Percentiles rank a stretch among this genome's conserved stretches.
Conservation (phyloP, 139 green algal species). For the Chlamydomonas schloesseri region DNA sequence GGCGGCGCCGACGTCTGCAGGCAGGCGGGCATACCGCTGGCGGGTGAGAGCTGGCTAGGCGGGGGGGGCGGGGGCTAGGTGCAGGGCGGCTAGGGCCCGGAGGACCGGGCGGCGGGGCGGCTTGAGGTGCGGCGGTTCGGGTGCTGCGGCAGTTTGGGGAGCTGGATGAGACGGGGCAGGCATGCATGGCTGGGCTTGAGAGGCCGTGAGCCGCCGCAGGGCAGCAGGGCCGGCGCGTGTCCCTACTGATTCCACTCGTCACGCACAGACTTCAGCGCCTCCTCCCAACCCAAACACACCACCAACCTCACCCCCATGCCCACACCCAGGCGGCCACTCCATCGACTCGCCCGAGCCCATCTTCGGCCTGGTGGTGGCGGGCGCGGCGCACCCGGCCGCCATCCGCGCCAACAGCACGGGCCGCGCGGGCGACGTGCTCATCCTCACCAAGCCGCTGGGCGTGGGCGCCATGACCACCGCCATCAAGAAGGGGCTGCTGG, state of each 20-base stretch:
- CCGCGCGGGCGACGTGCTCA: conserved; percentile 40
- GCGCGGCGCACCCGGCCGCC: conserved; percentile 37
- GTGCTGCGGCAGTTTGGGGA: not conserved
- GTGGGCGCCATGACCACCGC: conserved; percentile 57
- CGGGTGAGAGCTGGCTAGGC: conserved; percentile 1
- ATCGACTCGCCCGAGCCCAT: conserved; percentile 59
- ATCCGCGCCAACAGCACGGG: conserved; percentile 47
- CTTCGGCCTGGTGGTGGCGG: conserved; percentile 56
- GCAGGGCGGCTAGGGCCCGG: not conserved
- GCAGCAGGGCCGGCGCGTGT: too few species aligned
- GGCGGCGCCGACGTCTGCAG: conserved; percentile 51
- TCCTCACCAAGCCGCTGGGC: conserved; percentile 64
- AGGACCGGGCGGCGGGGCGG: too few species aligned
- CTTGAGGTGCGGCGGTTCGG: not conserved
- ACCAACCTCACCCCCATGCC: not conserved
- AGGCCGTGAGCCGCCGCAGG: too few species aligned
- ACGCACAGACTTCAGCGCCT: too few species aligned
- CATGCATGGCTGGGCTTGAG: too few species aligned
- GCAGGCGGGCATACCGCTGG: conserved; percentile 50
- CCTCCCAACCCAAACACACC: too few species aligned
- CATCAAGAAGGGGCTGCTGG: conserved; percentile 58
- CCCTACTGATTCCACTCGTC: too few species aligned
- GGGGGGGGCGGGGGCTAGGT: not conserved
- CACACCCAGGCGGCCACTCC: conserved; percentile 47
- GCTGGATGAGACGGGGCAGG: too few species aligned